phyloP scores from a whole-genome alignment of 1,284 basidiomycete genomes.

The Cronartium ribicola region DNA sequence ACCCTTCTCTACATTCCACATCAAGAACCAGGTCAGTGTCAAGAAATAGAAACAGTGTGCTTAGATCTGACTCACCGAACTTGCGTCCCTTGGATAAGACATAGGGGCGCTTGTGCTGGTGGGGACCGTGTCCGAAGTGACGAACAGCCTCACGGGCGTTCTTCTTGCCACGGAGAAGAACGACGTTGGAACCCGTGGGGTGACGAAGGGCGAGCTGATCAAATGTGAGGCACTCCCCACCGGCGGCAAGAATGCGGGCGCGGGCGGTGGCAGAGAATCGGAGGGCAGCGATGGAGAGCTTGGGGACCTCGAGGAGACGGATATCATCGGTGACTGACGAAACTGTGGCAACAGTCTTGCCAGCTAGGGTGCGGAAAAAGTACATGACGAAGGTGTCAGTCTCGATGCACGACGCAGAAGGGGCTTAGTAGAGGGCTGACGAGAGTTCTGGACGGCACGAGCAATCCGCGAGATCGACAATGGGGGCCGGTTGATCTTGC shows the following conservation, averaged over 20 bases:
- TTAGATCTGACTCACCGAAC: constrained; percentile 49
- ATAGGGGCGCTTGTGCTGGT: constrained; percentile 79
- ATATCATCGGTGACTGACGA: constrained; percentile 95
- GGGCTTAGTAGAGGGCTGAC: constrained; percentile 54
- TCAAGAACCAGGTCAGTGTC: no score
- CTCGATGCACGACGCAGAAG: not conserved
- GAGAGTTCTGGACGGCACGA: constrained; percentile 65
- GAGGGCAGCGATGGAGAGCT: constrained; percentile 88
- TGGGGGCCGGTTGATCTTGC: constrained; percentile 95
- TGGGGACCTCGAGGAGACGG: constrained; percentile 79
- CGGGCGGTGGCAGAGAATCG: constrained; percentile 89
- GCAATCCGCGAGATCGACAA: constrained; percentile 82
- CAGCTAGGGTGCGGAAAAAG: not conserved
- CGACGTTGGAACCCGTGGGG: constrained; percentile 91
- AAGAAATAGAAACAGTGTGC: no score
- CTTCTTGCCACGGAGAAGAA: constrained; percentile 86
- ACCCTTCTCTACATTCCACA: constrained; percentile 53
- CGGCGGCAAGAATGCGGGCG: constrained; percentile 90
- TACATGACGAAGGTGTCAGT: not conserved
- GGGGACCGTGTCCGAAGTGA: constrained; percentile 41
- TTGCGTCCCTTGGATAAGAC: constrained; percentile 94
- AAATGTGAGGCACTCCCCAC: constrained; percentile 89
- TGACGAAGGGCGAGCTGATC: constrained; percentile 93
- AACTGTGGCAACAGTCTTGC: constrained; percentile 82
- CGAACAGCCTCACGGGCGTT: constrained; percentile 68